Evolutionary conservation across 2,329 filamentous ascomycete genomes (phyloP).

Genomic region (Fusarium tricinctum): DNA sequence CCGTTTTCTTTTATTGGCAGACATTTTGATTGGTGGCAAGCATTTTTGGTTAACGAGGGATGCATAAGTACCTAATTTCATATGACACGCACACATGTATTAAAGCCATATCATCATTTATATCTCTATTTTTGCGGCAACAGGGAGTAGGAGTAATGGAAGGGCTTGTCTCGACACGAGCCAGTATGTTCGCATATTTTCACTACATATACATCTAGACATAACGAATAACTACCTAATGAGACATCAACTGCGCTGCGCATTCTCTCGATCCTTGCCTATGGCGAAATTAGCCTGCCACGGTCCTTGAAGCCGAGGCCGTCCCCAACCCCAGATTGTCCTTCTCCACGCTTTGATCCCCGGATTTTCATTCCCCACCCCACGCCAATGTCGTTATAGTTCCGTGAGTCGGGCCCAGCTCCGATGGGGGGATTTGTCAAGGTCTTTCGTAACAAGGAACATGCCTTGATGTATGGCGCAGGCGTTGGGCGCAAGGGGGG

Average conservation of each 20-base stretch:
- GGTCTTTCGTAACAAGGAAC: conserved; percentile 25
- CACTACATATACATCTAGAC: conserved; percentile 31
- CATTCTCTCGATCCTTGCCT: neutral
- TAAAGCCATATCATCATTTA: conserved; percentile 27
- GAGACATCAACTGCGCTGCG: conserved; percentile 1
- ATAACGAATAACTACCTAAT: conserved; percentile 27
- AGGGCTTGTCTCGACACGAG: conserved; percentile 11
- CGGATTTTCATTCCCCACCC: conserved; percentile 38
- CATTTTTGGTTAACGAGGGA: conserved; percentile 22
- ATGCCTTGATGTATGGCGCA: conserved; percentile 10
- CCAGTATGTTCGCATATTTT: conserved; percentile 5
- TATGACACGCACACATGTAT: conserved; percentile 32
- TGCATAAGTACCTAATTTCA: conserved; percentile 16
- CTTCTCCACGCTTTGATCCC: conserved; percentile 35
- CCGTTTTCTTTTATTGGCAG: conserved; percentile 5
- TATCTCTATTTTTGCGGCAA: conserved; percentile 1
- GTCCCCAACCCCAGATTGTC: conserved; percentile 21
- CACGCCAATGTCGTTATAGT: conserved; percentile 9
- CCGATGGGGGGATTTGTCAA: conserved; percentile 28
- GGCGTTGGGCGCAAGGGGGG: conserved; percentile 12
- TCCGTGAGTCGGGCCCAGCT: conserved; percentile 1
- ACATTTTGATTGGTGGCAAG: neutral
- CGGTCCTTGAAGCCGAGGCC: conserved; percentile 17
- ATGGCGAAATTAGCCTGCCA: conserved; percentile 14
- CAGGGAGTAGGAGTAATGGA: conserved; percentile 6